Base-by-base conservation (phyloP, 768 basidiomycete species). In the Sutorius australiensis region DNA sequence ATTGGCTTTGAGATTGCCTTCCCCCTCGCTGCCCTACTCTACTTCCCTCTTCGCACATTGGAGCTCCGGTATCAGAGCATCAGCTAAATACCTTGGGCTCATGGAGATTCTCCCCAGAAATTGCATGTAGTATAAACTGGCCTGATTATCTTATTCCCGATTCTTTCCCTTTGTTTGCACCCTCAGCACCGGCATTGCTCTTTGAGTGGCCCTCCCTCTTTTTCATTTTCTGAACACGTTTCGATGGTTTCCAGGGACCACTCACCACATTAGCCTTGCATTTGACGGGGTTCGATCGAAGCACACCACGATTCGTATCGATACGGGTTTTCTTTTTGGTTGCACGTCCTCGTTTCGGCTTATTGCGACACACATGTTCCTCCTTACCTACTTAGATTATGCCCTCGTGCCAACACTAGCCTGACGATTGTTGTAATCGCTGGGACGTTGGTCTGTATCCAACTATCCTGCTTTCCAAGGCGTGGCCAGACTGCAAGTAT, bases 1-100 rank as follows among this genome's bases (percentile, higher is more conserved):
- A 81, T 91, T 48, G 89, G 86, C 3, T 78, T 91, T 36, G 75
- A 86, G 53, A 67, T 83, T 14, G 84, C 84, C 0, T 80, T 84
- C 48, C 64, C 68, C 5, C 67, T 76, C 7, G 75, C 79, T 0
- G 71, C 65, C 12, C 16, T 80, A 34, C 57, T 80, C 34, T 89
- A 86, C 64, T 16, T 82, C 5, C 80, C 79, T 2, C 73, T 88
- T 32, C 72, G 87, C 51, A 73, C 63, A 56, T 40, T 81, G 28
- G 82, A 83, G 61, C 71, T 76, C 30, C 73, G 55, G 32, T 66
- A 64, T 48, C 68, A 69, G 46, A 57, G 53, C 38, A 56, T 67
- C 27, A 11, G 50, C 43, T 69, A 65, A 52, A 33, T 50, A 41
- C 13, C 11, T 19, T 36, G n/a, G 12, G 17, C 11, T 24, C 16